phyloP scores from a whole-genome alignment of 768 basidiomycete genomes.

The Phlebiopsis gigantea region DNA sequence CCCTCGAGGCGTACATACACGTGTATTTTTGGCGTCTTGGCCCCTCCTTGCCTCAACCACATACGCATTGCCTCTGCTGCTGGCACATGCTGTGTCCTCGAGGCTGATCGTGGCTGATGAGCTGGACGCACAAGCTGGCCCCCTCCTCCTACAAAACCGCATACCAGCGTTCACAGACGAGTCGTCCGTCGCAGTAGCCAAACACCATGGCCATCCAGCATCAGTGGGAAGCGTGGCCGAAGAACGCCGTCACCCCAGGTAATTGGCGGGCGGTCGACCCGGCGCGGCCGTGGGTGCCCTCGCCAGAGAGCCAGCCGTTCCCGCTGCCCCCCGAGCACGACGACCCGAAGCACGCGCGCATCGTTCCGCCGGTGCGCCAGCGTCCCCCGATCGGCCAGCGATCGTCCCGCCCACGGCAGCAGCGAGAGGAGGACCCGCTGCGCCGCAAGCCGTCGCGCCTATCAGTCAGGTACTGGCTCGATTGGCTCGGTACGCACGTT shows the following conservation, averaged over 20 bases:
- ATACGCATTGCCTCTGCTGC: constrained; percentile 3
- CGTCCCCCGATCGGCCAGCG: neutral
- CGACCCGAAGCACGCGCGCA: neutral
- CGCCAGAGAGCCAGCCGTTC: constrained; percentile 7
- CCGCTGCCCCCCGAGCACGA: constrained; percentile 3
- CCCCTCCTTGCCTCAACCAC: neutral
- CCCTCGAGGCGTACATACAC: neutral
- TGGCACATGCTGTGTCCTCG: constrained; percentile 10
- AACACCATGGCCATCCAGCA: neutral
- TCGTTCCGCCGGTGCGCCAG: neutral
- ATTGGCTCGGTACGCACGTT: constrained; percentile 1
- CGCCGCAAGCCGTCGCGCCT: constrained; percentile 1
- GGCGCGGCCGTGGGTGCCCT: constrained; percentile 16
- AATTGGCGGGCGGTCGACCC: constrained; percentile 13
- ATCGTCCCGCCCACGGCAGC: too few species aligned
- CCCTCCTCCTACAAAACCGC: neutral
- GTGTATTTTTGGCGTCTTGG: neutral
- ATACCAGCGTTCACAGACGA: neutral
- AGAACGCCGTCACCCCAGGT: constrained; percentile 8
- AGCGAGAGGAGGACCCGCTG: constrained; percentile 4
- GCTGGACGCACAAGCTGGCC: neutral
- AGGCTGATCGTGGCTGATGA: constrained; percentile 7
- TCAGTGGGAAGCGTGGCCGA: constrained; percentile 14
- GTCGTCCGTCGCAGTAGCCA: neutral
- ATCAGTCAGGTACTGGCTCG: constrained; percentile 2